phyloP scores from a whole-genome alignment of 805 yeast genomes.

The Tetrapisispora phaffii region DNA sequence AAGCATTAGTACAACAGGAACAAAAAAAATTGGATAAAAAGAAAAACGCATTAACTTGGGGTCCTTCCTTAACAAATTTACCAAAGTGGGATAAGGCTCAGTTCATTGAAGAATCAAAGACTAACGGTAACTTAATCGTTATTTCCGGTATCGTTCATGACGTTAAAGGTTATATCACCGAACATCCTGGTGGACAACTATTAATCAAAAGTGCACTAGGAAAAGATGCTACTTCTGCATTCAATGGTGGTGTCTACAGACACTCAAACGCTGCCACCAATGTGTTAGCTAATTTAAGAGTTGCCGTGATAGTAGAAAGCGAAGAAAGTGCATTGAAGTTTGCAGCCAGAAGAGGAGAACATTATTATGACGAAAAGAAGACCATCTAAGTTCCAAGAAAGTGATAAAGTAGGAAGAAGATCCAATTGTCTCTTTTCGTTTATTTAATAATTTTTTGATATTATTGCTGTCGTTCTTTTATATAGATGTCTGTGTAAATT shows the following conservation, averaged over 20 bases:
- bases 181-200: constrained; percentile 81
- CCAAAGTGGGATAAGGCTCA: constrained; percentile 68
- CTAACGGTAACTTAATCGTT: constrained; percentile 51
- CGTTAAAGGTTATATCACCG: constrained; percentile 54
- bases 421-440: neutral
- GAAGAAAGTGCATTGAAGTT: constrained; percentile 44
- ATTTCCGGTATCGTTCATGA: constrained; percentile 76
- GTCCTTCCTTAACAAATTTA: constrained; percentile 51
- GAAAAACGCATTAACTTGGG: constrained; percentile 63
- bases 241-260: constrained; percentile 78
- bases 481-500: too few species aligned
- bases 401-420: neutral
- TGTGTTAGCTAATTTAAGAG: constrained; percentile 70
- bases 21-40: constrained; percentile 66
- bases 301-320: constrained; percentile 65
- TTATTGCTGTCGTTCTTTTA: too few species aligned
- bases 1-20: constrained; percentile 73
- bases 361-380: constrained; percentile 14
- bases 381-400: neutral
- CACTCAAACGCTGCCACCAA: constrained; percentile 84
- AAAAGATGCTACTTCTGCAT: constrained; percentile 75
- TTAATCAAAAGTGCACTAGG: constrained; percentile 61
- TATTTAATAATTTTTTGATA: too few species aligned
- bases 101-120: constrained; percentile 42
- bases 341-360: constrained; percentile 31